These are phyloP conservation scores for Monilinia polystroma DNA, from an alignment of 2,329 filamentous ascomycete species.

Conservation along the genomic window DNA sequence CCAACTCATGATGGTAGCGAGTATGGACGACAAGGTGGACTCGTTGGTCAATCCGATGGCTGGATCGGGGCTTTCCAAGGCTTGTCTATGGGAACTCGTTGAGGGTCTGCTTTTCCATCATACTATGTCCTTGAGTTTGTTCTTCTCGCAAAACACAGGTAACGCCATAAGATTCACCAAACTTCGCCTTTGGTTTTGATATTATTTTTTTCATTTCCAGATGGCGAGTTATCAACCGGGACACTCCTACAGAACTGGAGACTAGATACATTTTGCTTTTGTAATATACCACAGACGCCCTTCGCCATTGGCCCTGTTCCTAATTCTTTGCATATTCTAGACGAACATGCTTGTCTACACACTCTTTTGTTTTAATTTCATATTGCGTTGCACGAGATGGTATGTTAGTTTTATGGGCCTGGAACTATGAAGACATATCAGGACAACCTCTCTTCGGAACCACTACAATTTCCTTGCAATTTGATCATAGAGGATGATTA, in stretches of 20 bases:
- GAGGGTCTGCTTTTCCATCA: conserved; percentile 9
- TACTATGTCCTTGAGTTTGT: not conserved
- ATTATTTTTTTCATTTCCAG: not conserved
- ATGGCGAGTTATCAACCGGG: not conserved
- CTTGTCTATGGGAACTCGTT: conserved; percentile 61
- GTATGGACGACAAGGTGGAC: conserved; percentile 45
- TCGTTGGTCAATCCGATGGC: conserved; percentile 47
- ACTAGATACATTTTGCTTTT: conserved; percentile 18
- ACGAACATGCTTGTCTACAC: conserved; percentile 13
- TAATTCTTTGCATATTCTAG: conserved; percentile 17
- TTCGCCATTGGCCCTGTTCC: not conserved
- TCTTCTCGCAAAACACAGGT: not conserved
- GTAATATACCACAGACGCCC: conserved; percentile 22
- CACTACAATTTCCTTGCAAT: conserved; percentile 12
- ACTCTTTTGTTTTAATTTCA: conserved; percentile 8
- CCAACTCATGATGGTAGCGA: conserved; percentile 44
- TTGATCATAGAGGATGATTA: conserved; percentile 22
- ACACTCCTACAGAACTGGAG: conserved; percentile 12
- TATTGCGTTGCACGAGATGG: not conserved
- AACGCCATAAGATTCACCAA: not conserved
- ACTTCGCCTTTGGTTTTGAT: conserved; percentile 7
- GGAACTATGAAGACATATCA: conserved; percentile 15
- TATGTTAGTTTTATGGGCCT: not conserved
- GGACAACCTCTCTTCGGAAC: not conserved
- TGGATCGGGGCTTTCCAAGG: conserved; percentile 66